Evolutionary conservation across 352 stramenopile genomes (phyloP).

Genomic region (Phytophthora kernoviae): DNA sequence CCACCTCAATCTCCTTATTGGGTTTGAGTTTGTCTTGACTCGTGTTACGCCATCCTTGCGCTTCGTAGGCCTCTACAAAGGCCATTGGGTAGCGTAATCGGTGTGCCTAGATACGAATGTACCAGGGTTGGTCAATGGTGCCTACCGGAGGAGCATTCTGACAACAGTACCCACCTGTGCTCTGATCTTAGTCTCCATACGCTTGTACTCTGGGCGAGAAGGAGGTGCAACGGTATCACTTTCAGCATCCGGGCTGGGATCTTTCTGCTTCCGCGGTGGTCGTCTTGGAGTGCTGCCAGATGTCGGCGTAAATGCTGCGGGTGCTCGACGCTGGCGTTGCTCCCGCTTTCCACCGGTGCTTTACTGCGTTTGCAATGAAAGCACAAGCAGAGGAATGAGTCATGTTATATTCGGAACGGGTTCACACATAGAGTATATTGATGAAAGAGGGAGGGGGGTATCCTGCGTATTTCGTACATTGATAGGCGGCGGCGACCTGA

Average conservation of each 20-base stretch:
- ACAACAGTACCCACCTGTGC: conserved; percentile 30
- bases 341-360: conserved; percentile 20
- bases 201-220: conserved; percentile 34
- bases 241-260: conserved; percentile 13
- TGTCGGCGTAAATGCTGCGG: conserved; percentile 32
- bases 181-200: conserved; percentile 44
- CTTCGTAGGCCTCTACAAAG: conserved; percentile 88
- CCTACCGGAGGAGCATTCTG: neutral
- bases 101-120: conserved; percentile 39
- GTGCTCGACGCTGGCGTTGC: conserved; percentile 35
- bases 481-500: conserved; percentile 26
- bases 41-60: conserved; percentile 77
- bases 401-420: neutral
- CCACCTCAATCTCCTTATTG: conserved; percentile 63
- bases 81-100: conserved; percentile 64
- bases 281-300: conserved; percentile 21
- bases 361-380: conserved; percentile 18
- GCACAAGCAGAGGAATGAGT: neutral
- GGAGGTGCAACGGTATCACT: conserved; percentile 9
- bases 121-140: conserved; percentile 3
- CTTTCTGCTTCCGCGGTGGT: conserved; percentile 28
- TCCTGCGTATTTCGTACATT: conserved; percentile 37
- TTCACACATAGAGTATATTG: neutral
- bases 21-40: conserved; percentile 85
- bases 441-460: conserved; percentile 6